Conservation (phyloP, 768 basidiomycete genomes). For the Boletus huronensis region DNA sequence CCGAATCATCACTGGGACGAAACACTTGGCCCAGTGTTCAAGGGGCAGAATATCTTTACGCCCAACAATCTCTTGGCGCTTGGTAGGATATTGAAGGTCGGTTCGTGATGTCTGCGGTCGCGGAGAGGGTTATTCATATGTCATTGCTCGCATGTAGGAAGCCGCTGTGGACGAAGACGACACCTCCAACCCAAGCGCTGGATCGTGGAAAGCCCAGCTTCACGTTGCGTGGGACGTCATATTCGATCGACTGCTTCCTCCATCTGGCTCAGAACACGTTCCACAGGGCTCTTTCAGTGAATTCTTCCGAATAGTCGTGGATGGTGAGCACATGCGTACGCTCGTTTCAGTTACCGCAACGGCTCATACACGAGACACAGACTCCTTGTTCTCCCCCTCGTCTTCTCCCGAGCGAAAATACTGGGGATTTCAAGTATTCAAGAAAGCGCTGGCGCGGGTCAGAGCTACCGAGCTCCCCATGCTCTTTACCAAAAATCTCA, state of each 20-base stretch:
- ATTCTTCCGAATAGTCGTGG: constrained; percentile 88
- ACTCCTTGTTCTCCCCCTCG: constrained; percentile 80
- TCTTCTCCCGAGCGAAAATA: constrained; percentile 87
- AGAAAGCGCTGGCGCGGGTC: constrained; percentile 69
- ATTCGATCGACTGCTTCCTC: constrained; percentile 68
- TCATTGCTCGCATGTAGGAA: constrained; percentile 42
- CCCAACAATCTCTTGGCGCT: constrained; percentile 69
- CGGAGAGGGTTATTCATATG: constrained; percentile 8
- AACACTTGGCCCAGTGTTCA: constrained; percentile 70
- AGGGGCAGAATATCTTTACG: constrained; percentile 64
- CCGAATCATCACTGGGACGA: constrained; percentile 67
- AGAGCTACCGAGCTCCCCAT: constrained; percentile 67
- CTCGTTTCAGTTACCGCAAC: neutral
- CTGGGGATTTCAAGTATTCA: constrained; percentile 94
- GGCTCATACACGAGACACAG: constrained; percentile 45
- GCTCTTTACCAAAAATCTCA: constrained; percentile 92
- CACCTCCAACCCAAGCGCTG: constrained; percentile 45
- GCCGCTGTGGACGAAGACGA: constrained; percentile 54
- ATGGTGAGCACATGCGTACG: constrained; percentile 54
- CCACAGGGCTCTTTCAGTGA: constrained; percentile 73
- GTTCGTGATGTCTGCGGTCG: neutral
- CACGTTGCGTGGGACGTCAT: constrained; percentile 91
- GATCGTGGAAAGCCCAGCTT: constrained; percentile 83
- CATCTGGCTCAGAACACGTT: constrained; percentile 32
- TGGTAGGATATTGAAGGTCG: constrained; percentile 77